Evolutionary conservation across 148 eudicot species (phyloP), one percentile per base, ranked within the genome.

Genomic region (Linanthus parryae): DNA sequence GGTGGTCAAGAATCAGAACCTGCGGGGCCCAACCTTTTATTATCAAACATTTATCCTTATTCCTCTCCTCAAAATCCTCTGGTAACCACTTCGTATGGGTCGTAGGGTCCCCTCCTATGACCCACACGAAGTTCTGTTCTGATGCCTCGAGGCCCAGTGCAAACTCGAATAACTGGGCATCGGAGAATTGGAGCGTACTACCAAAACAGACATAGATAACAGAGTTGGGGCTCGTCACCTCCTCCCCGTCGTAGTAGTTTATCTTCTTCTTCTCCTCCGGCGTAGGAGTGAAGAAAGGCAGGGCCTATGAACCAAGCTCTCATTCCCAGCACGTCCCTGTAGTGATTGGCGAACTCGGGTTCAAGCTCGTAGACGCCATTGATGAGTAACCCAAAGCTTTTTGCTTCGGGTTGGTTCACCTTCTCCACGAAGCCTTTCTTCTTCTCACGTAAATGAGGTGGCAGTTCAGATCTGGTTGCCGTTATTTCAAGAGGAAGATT

Each of bases 321-420:
- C 25, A 64, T 63, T 6, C 74, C 74, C 43, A 78, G 14, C 14
- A 61, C 75, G 7, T 65, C 55, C 52, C 45, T 58, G 47, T 57
- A 75, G 22, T 73, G 52, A 20, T 73, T 69, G 0, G 66, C 85
- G 44, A 81, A 85, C 1, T 52, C 81, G 0, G 77, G 69, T 55
- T 82, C 89, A 1, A 82, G 71, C 82, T 82, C 89, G 16, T 75
- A 75, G 57, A 82, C 72, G 62, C 81, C 79, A 37, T 85, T 82
- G 0, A 66, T 47, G 5, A 85, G 51, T 10, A 68, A 73, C 54
- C 94, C 88, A 14, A 38, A 75, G 38, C 78, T 74, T 4, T 7
- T 58, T 3, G 40, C 10, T 31, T 63, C 80, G 0, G 80, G 50
- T 23, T 75, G 69, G 14, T 8, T 50, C 14, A 53, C 26, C 29